Evolutionary conservation across 2,329 filamentous ascomycete genomes (phyloP), one percentile per base, ranked within the genome.

Genomic region (Setomelanomma holmii): DNA sequence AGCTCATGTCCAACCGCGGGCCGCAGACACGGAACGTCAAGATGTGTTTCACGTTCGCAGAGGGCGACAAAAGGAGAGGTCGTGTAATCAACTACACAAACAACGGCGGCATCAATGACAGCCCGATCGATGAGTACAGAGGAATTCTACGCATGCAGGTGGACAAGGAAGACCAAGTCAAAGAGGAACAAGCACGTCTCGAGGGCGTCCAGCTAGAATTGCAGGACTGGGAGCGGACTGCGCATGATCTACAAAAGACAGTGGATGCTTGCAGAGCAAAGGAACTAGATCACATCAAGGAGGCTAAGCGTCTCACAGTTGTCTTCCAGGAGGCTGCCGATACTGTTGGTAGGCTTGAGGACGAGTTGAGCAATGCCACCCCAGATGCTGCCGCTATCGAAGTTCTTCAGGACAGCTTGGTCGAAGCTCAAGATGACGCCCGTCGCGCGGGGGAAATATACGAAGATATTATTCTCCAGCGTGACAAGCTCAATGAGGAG

Each of bases 81-180:
- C 53, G 81, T 77, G 17, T 82, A 75, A 66, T 74, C 35, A 56
- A 55, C 17, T 47, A 55, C 17, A 63, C 58, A 23, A 75, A 77
- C 24, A 72, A 69, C 41, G 80, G 80, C n/a, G 79, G 79, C 36
- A 71, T 79, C 43, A 83, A 76, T 41, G 77, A 82, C 33, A 76
- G 78, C 34, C 82, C 84, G 11, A 79, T 89, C 4, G 72, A 79
- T 6, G 80, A 82, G 14, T 85, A 78, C 59, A 73, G 67, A 0
- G 79, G 83, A 34, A 76, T 75, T 8, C 80, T 89, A 20, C 86
- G 92, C n/a, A 96, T 96, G 86, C 89, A 88, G 67, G 88, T 89
- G 1, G 90, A 96, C 67, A 80, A 85, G 21, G 88, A 85, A 50
- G 84, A 83, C 16, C 89, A 91, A 65, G 82, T 93, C 35, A 78